Conservation (phyloP, 768 basidiomycete genomes). For the Clavaria fumosa region DNA sequence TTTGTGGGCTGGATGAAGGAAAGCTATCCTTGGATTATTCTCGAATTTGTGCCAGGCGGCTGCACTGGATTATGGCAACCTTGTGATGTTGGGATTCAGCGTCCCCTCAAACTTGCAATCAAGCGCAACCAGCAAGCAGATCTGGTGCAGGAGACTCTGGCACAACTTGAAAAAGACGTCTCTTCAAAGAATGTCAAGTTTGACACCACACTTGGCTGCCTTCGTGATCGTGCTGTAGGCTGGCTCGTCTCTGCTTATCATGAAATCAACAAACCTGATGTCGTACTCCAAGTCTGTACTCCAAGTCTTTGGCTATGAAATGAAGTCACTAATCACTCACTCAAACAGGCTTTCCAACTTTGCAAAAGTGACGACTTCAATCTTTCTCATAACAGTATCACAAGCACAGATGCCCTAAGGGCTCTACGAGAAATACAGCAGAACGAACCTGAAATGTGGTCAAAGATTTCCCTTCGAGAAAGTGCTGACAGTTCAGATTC, state of each 20-base stretch:
- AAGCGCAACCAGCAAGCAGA: constrained; percentile 20
- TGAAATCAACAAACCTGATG: constrained; percentile 14
- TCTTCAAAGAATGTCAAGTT: constrained; percentile 8
- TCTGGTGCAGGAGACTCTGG: constrained; percentile 17
- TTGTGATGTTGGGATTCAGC: constrained; percentile 25
- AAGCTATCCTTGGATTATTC: constrained; percentile 15
- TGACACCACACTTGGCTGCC: constrained; percentile 11
- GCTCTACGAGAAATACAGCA: constrained; percentile 2
- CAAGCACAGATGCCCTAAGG: constrained; percentile 2
- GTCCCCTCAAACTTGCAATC: constrained; percentile 21
- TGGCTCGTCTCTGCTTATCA: constrained; percentile 23
- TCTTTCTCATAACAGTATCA: constrained; percentile 6
- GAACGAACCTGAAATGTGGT: constrained; percentile 6
- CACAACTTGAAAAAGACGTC: constrained; percentile 13
- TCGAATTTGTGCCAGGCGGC: constrained; percentile 20
- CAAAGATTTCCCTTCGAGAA: constrained; percentile 1
- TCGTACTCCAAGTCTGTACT: constrained; percentile 19
- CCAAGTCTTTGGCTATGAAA: constrained; percentile 4
- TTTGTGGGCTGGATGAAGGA: constrained; percentile 20
- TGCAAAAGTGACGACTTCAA: constrained; percentile 6
- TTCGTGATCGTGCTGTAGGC: constrained; percentile 14
- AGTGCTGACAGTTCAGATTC: too few species aligned
- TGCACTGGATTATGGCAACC: constrained; percentile 20
- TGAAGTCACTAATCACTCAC: not conserved
- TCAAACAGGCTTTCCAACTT: constrained; percentile 6